Conservation (phyloP, 495 filamentous ascomycete species). For the Barbatosphaeria neglecta region DNA sequence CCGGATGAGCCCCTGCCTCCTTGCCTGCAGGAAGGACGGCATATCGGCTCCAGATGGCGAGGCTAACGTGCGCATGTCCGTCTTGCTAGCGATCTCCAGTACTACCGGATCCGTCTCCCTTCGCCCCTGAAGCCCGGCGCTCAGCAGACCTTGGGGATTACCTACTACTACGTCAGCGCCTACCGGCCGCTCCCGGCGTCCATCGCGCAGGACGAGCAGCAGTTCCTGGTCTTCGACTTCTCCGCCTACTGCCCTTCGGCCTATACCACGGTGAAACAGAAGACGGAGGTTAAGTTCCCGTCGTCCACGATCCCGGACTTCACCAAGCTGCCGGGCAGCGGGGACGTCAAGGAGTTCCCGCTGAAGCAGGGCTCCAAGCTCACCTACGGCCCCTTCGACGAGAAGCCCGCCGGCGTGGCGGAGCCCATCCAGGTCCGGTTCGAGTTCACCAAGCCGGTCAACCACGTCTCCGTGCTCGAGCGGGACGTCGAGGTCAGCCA, state of each 20-base stretch:
- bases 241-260: slow-evolving; percentile 70
- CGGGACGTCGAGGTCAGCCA: slow-evolving; percentile 91
- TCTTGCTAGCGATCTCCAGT: slow-evolving; percentile 59
- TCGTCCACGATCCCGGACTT: slow-evolving; percentile 70
- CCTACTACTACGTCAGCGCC: slow-evolving; percentile 62
- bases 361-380: slow-evolving; percentile 73
- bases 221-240: slow-evolving; percentile 77
- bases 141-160: slow-evolving; percentile 79
- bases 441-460: slow-evolving; percentile 88
- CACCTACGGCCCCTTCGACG: slow-evolving; percentile 84
- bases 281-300: slow-evolving; percentile 90
- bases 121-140: slow-evolving; percentile 59
- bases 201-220: slow-evolving; percentile 70
- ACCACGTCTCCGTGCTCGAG: slow-evolving; percentile 62
- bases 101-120: slow-evolving; percentile 70
- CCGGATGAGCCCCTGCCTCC: too few relatives aligned
- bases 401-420: slow-evolving; percentile 58
- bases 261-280: slow-evolving; percentile 81
- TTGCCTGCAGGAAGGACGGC: background rate
- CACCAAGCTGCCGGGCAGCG: slow-evolving; percentile 55
- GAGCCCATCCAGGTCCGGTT: slow-evolving; percentile 73
- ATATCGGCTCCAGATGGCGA: background rate
- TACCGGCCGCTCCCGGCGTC: slow-evolving; percentile 67
- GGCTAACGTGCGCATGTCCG: slow-evolving; percentile 3
- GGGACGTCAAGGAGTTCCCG: slow-evolving; percentile 55